phyloP scores from a whole-genome alignment of 352 stramenopile species.

The Globisporangium acanthophoron region DNA sequence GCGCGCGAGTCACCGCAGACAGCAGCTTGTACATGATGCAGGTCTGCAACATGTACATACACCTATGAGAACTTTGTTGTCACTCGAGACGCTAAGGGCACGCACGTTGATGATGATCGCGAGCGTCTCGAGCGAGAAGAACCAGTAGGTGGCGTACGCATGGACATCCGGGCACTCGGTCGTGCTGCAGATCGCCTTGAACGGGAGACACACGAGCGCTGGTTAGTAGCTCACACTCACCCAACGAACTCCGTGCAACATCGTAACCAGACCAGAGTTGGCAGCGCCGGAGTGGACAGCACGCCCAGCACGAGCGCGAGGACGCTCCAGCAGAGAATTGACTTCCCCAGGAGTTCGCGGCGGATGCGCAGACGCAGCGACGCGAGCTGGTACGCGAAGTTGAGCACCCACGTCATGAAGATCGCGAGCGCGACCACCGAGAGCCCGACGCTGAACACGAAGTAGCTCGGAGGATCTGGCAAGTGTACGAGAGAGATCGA shows the following conservation, averaged over 20 bases:
- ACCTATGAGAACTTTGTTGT: too few relatives aligned
- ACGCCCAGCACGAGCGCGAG: constrained; percentile 24
- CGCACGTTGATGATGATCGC: constrained; percentile 33
- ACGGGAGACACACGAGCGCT: too few relatives aligned
- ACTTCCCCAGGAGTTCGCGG: constrained; percentile 17
- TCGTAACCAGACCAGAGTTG: constrained; percentile 20
- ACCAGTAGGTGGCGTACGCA: constrained; percentile 25
- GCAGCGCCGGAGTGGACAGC: constrained; percentile 35
- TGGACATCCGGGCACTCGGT: constrained; percentile 21
- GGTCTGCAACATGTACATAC: constrained; percentile 14
- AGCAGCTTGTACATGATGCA: constrained; percentile 28
- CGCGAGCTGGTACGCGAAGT: constrained; percentile 34
- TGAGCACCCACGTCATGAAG: constrained; percentile 39
- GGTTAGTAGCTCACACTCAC: too few relatives aligned
- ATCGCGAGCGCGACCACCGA: constrained; percentile 31
- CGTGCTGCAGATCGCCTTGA: constrained; percentile 32
- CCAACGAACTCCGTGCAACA: not conserved
- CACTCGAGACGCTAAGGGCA: too few relatives aligned
- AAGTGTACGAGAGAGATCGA: not conserved
- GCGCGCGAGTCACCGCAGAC: constrained; percentile 8
- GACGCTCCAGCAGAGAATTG: constrained; percentile 9
- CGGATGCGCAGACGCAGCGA: constrained; percentile 15
- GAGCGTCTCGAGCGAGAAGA: constrained; percentile 34
- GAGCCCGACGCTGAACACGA: constrained; percentile 38
- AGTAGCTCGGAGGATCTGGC: constrained; percentile 30